Base-by-base conservation (phyloP, 1,284 basidiomycete species). In the Ganoderma lucidum region DNA sequence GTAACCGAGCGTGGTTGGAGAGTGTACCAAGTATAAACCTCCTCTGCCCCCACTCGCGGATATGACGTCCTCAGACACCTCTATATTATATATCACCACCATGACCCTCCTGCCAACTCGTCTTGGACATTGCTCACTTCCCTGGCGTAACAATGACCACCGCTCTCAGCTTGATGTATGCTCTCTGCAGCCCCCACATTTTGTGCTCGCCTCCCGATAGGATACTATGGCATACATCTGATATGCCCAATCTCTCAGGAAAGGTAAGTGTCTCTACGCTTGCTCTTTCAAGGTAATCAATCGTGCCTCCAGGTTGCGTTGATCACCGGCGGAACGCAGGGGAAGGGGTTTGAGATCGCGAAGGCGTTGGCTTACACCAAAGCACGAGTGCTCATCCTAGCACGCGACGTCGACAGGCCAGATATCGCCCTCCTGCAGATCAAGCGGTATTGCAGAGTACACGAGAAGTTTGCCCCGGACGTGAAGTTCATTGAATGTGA, bases 261-360 rank as follows among this genome's bases (percentile, higher is more conserved):
- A 69, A 67, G 64, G 71, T 71, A 30, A n/a, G 37, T n/a, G 2
- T 2, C 8, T 39, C 44, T 3, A 0, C 28, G 17, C 17, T 14
- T 32, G 37, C 19, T 9, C 30, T 4, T 15, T 4, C 8, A 15
- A 30, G 15, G 19, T 30, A 14, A n/a, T 32, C 55, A 19, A 32
- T 1, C 3, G 32, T 37, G 0, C 42, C 6, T 15, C 2, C 35
- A 81, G 78, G 81, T 80, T 48, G 81, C 82, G 6, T 71, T 86
- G n/a, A 78, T 86, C 19, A 85, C 84, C 10, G 83, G 83, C 30
- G 84, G 81, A 14, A 83, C 82, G 0, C 75, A 76, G 35, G 83
- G 83, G 45, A 83, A 85, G 53, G 81, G 83, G 19, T 81, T 80
- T 64, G 82, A 85, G 68, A 79, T 84, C 60, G 80, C 83, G 30